These are phyloP conservation scores for Malbranchea zuffiana DNA, from an alignment of 2,329 filamentous ascomycete species.

Conservation along the genomic window DNA sequence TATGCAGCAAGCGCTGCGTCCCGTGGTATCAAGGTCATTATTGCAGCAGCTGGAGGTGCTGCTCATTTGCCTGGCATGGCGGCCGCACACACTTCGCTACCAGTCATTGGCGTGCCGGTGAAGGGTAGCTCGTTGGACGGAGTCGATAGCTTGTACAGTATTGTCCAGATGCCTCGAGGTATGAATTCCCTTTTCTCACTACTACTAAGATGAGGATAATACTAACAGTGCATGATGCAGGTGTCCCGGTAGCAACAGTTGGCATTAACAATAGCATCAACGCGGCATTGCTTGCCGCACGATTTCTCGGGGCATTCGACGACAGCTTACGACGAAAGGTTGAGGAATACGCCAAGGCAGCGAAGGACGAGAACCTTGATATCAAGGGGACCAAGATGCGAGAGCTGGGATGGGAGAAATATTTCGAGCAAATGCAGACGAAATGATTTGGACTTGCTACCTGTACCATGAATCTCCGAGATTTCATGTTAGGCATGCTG, in stretches of 20 bases:
- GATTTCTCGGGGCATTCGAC: constrained; percentile 50
- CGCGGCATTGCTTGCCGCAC: constrained; percentile 58
- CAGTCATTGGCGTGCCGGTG: constrained; percentile 68
- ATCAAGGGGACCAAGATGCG: constrained; percentile 34
- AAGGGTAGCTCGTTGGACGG: constrained; percentile 64
- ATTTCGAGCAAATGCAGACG: constrained; percentile 33
- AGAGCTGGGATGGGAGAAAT: constrained; percentile 35
- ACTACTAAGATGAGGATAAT: too few species aligned
- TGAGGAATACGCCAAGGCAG: constrained; percentile 33
- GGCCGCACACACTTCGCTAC: constrained; percentile 57
- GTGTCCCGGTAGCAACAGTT: constrained; percentile 63
- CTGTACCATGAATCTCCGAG: too few species aligned
- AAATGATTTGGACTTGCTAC: too few species aligned
- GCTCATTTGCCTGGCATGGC: constrained; percentile 67
- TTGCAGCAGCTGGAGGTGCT: constrained; percentile 64
- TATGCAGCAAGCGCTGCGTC: constrained; percentile 53
- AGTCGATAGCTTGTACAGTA: constrained; percentile 58
- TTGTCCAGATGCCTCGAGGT: constrained; percentile 63
- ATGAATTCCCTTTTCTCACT: constrained; percentile 21
- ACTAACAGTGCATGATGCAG: too few species aligned
- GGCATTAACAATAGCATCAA: constrained; percentile 74
- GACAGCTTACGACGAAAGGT: constrained; percentile 32
- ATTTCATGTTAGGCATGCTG: neutral
- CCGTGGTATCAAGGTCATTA: constrained; percentile 60
- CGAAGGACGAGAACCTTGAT: constrained; percentile 33